Evolutionary conservation across 2,329 filamentous ascomycete species (phyloP), one percentile per base, ranked within the genome.

Genomic region (Reticulascus tulasneorum): DNA sequence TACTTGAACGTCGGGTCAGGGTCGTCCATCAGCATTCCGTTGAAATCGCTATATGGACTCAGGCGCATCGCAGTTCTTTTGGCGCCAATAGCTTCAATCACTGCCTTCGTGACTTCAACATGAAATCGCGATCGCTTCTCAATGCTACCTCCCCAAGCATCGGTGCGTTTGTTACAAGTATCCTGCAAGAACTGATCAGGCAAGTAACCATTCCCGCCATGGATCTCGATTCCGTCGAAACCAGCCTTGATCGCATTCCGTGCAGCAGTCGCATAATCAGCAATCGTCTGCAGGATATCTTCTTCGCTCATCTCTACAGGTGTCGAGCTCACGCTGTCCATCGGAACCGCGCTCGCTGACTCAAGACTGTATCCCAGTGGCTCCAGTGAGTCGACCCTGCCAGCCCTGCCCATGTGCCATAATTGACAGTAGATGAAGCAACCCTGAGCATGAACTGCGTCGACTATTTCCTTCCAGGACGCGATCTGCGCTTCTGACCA

Each of bases 201-300:
- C 1, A 85, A 61, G 45, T 82, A 84, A 1, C 78, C 75, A 44
- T 80, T 77, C 4, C 74, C 73, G 4, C 56, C 68, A 46, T 71
- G 64, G 13, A 66, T 56, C 48, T 87, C 82, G 37, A 89, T 77
- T 8, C 78, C 80, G 51, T 91, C 85, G 27, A 82, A 82, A 0
- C 86, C 85, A 13, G 71, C 69, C 11, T 77, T 56, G 4, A 86
- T 53, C 0, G 84, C 73, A 19, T 76, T 68, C 41, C 69, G 68
- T 1, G 72, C 67, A 1, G 74, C 71, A 0, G 65, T 67, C 2
- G 69, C 73, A 55, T 73, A 88, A 0, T 78, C 77, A 1, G 53
- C 55, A 57, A 87, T 84, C 43, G 80, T 69, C 4, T 70, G 55
- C 47, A 75, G 64, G 37, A 90, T 90, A 13, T 87, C 83, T 2